Evolutionary conservation across 257 asterid genomes (phyloP).

Genomic region (Cruciata laevipes): DNA sequence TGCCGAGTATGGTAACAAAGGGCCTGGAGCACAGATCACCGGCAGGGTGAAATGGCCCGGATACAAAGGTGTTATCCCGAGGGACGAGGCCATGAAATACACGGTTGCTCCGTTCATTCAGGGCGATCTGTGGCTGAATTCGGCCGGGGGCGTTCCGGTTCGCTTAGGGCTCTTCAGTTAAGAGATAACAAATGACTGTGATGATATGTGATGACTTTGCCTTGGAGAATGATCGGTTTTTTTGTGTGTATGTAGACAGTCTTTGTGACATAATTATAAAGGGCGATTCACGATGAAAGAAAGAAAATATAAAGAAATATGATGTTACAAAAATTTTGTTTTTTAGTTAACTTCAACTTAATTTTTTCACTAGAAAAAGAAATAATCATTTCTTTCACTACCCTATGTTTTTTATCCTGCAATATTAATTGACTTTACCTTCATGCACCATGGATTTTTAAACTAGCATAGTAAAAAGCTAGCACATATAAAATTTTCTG

Average conservation of each 20-base stretch:
- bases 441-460: no score
- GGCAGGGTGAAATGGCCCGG: conserved; percentile 69
- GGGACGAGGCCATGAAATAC: conserved; percentile 47
- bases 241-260: conserved; percentile 5
- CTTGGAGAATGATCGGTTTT: conserved; percentile 6
- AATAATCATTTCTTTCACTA: no score
- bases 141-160: conserved; percentile 30
- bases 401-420: no score
- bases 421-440: no score
- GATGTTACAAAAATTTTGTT: conserved; percentile 1
- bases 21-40: conserved; percentile 40
- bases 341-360: not conserved
- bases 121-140: conserved; percentile 45
- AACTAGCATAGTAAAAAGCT: no score
- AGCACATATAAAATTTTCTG: no score
- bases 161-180: conserved; percentile 47
- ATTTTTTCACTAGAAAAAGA: no score
- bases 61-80: conserved; percentile 27
- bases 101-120: conserved; percentile 62
- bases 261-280: not conserved
- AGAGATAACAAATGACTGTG: conserved; percentile 4
- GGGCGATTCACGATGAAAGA: not conserved
- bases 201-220: not conserved
- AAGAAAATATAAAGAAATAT: not conserved
- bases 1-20: conserved; percentile 58